Conservation (phyloP, 2,329 filamentous ascomycete species). For the Beauveria bassiana region DNA sequence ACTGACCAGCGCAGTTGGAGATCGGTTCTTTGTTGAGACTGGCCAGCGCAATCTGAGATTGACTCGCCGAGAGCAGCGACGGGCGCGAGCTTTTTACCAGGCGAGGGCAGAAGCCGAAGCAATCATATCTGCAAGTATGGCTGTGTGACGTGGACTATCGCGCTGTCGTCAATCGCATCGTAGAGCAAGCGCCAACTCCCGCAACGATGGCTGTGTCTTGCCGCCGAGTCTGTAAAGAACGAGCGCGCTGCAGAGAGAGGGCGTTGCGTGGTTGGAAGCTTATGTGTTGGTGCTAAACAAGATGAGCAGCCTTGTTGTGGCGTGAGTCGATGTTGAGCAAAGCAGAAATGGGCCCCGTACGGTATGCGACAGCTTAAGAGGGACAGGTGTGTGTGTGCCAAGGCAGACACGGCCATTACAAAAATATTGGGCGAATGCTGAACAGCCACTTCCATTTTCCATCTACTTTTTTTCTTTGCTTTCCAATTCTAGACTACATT, state of each 20-base stretch:
- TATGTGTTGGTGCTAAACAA: neutral
- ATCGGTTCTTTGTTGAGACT: neutral
- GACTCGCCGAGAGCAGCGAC: neutral
- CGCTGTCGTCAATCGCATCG: neutral
- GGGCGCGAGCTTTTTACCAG: neutral
- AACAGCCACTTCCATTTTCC: neutral
- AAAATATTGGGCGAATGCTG: too few species aligned
- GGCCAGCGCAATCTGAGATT: neutral
- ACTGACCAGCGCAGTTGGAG: neutral
- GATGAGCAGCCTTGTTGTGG: neutral
- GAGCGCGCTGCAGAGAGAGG: neutral
- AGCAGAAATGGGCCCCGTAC: neutral
- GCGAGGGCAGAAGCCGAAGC: neutral
- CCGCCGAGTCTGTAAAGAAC: neutral
- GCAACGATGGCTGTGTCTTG: neutral
- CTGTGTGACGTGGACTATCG: neutral
- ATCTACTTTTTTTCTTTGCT: neutral
- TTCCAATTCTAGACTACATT: too few species aligned
- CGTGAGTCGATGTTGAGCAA: neutral
- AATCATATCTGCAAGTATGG: neutral
- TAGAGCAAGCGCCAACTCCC: neutral
- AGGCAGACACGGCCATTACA: neutral
- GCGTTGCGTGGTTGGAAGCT: neutral
- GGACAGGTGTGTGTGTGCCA: neutral
- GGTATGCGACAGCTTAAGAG: neutral